Evolutionary conservation across 1,284 basidiomycete species (phyloP).

Genomic region (Dichomitus squalens): DNA sequence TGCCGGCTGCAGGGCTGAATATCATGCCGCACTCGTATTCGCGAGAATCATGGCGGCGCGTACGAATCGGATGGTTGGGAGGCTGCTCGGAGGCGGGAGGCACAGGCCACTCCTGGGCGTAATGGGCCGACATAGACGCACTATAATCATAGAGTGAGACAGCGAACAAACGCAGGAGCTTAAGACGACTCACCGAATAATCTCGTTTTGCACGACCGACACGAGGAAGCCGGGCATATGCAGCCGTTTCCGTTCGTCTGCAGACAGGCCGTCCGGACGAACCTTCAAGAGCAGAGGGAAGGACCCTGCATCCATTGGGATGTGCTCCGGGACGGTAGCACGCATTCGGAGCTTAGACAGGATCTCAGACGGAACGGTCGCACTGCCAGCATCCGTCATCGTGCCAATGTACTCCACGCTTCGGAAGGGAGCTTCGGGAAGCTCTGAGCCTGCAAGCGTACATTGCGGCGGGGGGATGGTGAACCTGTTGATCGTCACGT

Average conservation of each 20-base stretch:
- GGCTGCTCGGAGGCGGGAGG: constrained; percentile 60
- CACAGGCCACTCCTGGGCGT: constrained; percentile 51
- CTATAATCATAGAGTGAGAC: constrained; percentile 33
- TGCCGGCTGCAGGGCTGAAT: constrained; percentile 29
- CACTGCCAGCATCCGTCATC: constrained; percentile 27
- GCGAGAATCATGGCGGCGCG: constrained; percentile 29
- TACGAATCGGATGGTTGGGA: constrained; percentile 53
- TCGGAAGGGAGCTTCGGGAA: constrained; percentile 24
- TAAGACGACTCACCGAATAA: constrained; percentile 53
- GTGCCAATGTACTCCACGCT: constrained; percentile 45
- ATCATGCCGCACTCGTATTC: constrained; percentile 57
- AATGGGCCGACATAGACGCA: constrained; percentile 40
- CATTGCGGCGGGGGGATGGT: constrained; percentile 19
- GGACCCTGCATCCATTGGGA: constrained; percentile 45
- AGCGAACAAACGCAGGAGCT: not conserved
- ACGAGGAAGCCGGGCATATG: constrained; percentile 56
- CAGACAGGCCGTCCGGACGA: constrained; percentile 53
- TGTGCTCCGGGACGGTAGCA: constrained; percentile 58
- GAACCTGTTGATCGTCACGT: constrained; percentile 30
- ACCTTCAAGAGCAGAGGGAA: constrained; percentile 62
- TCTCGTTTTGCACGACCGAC: constrained; percentile 63
- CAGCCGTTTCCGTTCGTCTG: constrained; percentile 50
- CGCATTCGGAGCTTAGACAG: constrained; percentile 64
- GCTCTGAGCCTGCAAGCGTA: constrained; percentile 16
- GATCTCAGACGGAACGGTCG: constrained; percentile 50